These are phyloP conservation scores for Nannizziopsis arthrosporioides DNA, from an alignment of 2,329 filamentous ascomycete genomes.

Conservation along the genomic window DNA sequence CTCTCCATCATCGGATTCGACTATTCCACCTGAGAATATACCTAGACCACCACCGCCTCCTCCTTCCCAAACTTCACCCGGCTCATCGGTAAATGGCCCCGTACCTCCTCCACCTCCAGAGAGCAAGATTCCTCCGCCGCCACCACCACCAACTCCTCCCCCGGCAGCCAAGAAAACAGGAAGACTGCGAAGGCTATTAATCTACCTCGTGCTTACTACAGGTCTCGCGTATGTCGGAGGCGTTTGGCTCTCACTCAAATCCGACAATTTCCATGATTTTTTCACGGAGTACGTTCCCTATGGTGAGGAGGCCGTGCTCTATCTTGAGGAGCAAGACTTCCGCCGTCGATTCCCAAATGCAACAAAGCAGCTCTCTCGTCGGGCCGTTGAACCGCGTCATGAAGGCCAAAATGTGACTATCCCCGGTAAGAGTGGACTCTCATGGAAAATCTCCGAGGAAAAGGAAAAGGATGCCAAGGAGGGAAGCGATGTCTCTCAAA, in stretches of 20 bases:
- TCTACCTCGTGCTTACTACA: slow-evolving; percentile 65
- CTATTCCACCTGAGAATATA: slow-evolving; percentile 40
- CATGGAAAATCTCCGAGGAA: slow-evolving; percentile 61
- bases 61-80: slow-evolving; percentile 27
- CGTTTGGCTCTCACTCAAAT: slow-evolving; percentile 83
- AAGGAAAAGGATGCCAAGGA: slow-evolving; percentile 33
- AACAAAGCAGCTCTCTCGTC: slow-evolving; percentile 37
- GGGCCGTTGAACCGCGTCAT: slow-evolving; percentile 29
- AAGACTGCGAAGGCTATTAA: slow-evolving; percentile 63
- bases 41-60: slow-evolving; percentile 36
- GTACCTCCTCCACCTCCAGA: slow-evolving; percentile 17
- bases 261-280: slow-evolving; percentile 97
- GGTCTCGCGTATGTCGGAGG: slow-evolving; percentile 73
- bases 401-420: slow-evolving; percentile 66
- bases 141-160: slow-evolving; percentile 31
- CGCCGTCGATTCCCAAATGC: slow-evolving; percentile 64
- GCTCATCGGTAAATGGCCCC: slow-evolving; percentile 21
- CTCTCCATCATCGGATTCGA: slow-evolving; percentile 35
- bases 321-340: slow-evolving; percentile 91
- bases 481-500: slow-evolving; percentile 47
- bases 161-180: slow-evolving; percentile 53
- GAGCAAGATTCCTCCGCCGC: slow-evolving; percentile 26
- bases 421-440: slow-evolving; percentile 72
- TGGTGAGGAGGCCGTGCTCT: slow-evolving; percentile 86
- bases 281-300: slow-evolving; percentile 96